Base-by-base conservation (phyloP, 768 basidiomycete genomes). In the Collybia sordida region DNA sequence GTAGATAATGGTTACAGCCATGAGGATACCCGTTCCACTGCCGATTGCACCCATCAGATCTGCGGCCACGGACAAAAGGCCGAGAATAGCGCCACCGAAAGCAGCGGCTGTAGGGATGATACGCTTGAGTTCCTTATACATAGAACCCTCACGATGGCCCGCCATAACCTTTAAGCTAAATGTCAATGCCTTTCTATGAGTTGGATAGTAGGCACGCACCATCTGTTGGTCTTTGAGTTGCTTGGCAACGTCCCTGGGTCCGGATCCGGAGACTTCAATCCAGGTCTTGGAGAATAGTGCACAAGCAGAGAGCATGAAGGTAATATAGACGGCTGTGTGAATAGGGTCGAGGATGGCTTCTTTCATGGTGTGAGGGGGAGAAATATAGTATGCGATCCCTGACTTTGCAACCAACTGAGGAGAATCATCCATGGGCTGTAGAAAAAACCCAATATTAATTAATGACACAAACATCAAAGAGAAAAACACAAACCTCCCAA, bases 121-220 rank as follows among this genome's bases (percentile, higher is more conserved):
- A 38, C 93, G 82, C 78, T 98, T 99, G 53, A 99, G 82, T 66
- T 98, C 97, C 75, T 98, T 99, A 80, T 98, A 99, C 91, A 98
- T 96, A 25, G 89, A 93, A 14, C 90, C 93, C 66, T 99, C 97
- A 59, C 94, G 88, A 68, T 98, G 95, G 51, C 92, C 84, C 3
- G 86, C 84, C 86, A 88, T 87, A 38, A 88, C 84, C 85, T 86
- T 44, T 4, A 45, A 19, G 41, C 12, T 47, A 49, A 18, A 23
- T 5, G 36, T 27, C 25, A 43, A 23, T 35, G 5, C 11, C 18
- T 21, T 9, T 24, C 37, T 27, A 7, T 42, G 8, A 25, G 17
- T 21, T 41, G 18, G 42, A 27, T 4, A n/a, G 23, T 42, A 4
- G 6, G 24, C 12, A 60, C 70, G n/a, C 31, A 88, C 96, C 89